phyloP scores from a whole-genome alignment of 176 grass and related monocot genomes.

The Phoenix dactylifera region DNA sequence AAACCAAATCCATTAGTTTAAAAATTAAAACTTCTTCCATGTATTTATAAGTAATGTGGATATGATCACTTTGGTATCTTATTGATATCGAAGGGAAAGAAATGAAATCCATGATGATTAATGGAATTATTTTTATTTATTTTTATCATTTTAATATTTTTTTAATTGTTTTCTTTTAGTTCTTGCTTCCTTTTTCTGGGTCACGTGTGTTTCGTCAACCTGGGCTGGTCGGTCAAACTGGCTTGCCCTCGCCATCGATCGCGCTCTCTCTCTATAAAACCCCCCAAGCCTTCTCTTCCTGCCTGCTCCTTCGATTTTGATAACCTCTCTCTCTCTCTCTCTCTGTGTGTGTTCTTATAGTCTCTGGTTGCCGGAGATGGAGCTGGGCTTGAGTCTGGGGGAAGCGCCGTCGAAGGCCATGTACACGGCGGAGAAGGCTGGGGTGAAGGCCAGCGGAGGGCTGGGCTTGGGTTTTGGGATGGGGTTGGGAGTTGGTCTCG shows the following conservation, averaged over 20 bases:
- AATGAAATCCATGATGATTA: not conserved
- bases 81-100: not conserved
- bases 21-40: too few relatives aligned
- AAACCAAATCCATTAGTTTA: too few relatives aligned
- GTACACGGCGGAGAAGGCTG: not conserved
- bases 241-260: not conserved
- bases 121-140: not conserved
- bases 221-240: constrained; percentile 1
- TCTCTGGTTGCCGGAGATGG: not conserved
- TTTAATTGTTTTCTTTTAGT: not conserved
- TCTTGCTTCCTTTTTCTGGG: not conserved
- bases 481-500: not conserved
- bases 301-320: not conserved
- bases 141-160: not conserved
- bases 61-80: not conserved
- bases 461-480: not conserved
- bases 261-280: constrained; percentile 4
- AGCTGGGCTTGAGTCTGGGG: constrained; percentile 12
- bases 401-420: constrained; percentile 1
- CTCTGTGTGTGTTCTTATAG: not conserved
- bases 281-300: not conserved
- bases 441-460: not conserved
- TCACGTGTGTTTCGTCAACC: constrained; percentile 12
- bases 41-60: not conserved
- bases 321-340: not conserved